A percentile compares a stretch with the other conserved stretches of the same genome.
Conservation (phyloP, 2,329 filamentous ascomycete genomes). For the Colletotrichum spaethianum region DNA sequence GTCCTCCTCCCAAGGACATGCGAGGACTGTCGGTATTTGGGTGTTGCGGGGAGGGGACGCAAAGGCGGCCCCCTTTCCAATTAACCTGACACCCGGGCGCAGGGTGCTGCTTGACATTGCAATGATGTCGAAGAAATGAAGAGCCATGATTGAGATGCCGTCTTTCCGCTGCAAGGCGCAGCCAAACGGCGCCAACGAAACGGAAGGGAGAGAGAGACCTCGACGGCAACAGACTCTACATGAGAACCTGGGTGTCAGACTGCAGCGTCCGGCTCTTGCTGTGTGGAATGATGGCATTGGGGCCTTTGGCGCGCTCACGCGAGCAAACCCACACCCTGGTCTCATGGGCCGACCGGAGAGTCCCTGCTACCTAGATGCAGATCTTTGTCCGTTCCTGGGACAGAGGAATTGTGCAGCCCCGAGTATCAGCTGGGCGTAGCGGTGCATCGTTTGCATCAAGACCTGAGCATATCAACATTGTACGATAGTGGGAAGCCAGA, state of each 20-base stretch:
- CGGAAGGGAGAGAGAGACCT: neutral
- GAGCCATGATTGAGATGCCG: neutral
- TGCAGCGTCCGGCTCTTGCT: neutral
- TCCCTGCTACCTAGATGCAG: neutral
- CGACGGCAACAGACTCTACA: neutral
- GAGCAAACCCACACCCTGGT: neutral
- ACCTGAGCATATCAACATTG: neutral
- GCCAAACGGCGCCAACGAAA: neutral
- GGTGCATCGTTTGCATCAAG: neutral
- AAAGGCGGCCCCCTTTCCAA: neutral
- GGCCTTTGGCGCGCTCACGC: neutral
- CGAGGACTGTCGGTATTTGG: neutral
- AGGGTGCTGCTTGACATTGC: conserved; percentile 6
- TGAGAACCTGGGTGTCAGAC: neutral
- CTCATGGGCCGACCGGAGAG: neutral
- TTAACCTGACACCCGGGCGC: conserved; percentile 22
- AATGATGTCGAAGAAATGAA: neutral
- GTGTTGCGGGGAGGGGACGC: neutral
- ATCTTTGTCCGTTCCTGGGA: conserved; percentile 4
- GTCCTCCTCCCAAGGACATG: neutral
- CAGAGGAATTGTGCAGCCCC: neutral
- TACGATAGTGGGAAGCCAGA: neutral
- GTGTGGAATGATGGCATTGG: conserved; percentile 11
- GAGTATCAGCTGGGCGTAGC: neutral
- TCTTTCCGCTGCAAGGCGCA: neutral